A percentile compares a stretch with the other conserved stretches of the same genome.
These are phyloP conservation scores for Peronosclerospora sorghi DNA, from an alignment of 352 stramenopile species.

Conservation along the genomic window DNA sequence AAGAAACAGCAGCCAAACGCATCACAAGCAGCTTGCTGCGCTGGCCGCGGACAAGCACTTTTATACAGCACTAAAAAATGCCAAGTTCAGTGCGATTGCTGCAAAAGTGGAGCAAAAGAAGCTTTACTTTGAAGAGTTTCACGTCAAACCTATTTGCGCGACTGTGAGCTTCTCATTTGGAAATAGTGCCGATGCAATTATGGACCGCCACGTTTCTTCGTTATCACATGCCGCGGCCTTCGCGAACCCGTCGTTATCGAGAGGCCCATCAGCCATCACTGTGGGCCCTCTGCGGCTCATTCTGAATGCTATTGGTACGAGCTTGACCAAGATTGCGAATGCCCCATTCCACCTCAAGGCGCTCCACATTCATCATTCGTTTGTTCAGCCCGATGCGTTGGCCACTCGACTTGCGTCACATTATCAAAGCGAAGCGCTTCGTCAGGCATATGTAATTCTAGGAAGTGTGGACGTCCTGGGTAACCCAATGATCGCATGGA, in stretches of 20 bases:
- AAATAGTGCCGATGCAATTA: constrained; percentile 48
- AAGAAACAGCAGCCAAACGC: constrained; percentile 12
- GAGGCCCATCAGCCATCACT: constrained; percentile 33
- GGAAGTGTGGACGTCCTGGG: constrained; percentile 82
- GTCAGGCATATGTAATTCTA: constrained; percentile 81
- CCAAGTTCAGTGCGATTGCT: constrained; percentile 19
- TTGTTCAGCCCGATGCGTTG: constrained; percentile 70
- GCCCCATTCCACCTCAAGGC: constrained; percentile 76
- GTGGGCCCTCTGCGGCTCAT: constrained; percentile 74
- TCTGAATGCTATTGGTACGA: constrained; percentile 79
- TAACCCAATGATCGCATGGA: constrained; percentile 84
- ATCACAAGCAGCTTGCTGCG: constrained; percentile 18
- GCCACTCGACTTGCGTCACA: constrained; percentile 58
- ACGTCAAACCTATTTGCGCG: constrained; percentile 71
- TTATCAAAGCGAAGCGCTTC: constrained; percentile 81
- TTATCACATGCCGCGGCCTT: constrained; percentile 20
- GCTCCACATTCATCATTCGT: constrained; percentile 71
- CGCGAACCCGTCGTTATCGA: constrained; percentile 20
- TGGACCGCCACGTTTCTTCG: constrained; percentile 38
- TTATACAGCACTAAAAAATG: constrained; percentile 18
- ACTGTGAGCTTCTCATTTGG: constrained; percentile 82
- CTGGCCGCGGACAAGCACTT: constrained; percentile 28
- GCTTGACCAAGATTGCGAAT: constrained; percentile 82
- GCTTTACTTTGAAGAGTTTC: constrained; percentile 85
- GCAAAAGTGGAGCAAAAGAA: constrained; percentile 66